Percentiles rank a stretch among this genome's conserved stretches.
phyloP scores from a whole-genome alignment of 2,329 filamentous ascomycete genomes.

The Monosporascus sp. region DNA sequence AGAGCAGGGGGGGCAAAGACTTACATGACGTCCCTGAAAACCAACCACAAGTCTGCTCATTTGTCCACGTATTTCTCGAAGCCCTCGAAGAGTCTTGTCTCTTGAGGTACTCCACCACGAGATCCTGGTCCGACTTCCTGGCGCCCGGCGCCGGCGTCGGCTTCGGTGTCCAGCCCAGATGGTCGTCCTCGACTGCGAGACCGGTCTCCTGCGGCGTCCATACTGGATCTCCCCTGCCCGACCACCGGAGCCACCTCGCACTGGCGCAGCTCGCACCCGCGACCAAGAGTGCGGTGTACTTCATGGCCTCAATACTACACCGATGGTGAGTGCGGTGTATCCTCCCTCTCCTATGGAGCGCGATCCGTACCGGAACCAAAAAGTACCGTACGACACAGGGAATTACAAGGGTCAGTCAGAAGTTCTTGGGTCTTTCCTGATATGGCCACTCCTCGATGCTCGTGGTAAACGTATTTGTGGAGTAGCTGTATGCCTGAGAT shows the following conservation, averaged over 20 bases:
- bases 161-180: conserved; percentile 19
- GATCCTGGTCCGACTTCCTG: conserved; percentile 7
- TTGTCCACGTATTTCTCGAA: conserved; percentile 17
- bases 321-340: background rate
- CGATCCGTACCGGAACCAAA: too few species aligned
- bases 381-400: too few species aligned
- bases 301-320: conserved; percentile 9
- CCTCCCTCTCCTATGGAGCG: background rate
- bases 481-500: too few species aligned
- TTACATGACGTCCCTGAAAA: conserved; percentile 22
- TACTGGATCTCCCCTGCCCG: conserved; percentile 9
- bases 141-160: conserved; percentile 18
- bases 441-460: too few species aligned
- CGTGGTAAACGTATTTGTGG: background rate
- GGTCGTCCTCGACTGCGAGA: background rate
- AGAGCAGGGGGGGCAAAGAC: conserved; percentile 5
- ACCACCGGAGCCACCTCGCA: conserved; percentile 21
- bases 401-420: too few species aligned
- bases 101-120: conserved; percentile 14
- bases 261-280: conserved; percentile 8
- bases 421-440: too few species aligned
- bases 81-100: conserved; percentile 1
- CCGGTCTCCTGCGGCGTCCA: conserved; percentile 17
- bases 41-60: conserved; percentile 26
- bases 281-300: conserved; percentile 9